These are phyloP conservation scores for Aspergillus steynii DNA, from an alignment of 495 filamentous ascomycete genomes.

Conservation along the genomic window DNA sequence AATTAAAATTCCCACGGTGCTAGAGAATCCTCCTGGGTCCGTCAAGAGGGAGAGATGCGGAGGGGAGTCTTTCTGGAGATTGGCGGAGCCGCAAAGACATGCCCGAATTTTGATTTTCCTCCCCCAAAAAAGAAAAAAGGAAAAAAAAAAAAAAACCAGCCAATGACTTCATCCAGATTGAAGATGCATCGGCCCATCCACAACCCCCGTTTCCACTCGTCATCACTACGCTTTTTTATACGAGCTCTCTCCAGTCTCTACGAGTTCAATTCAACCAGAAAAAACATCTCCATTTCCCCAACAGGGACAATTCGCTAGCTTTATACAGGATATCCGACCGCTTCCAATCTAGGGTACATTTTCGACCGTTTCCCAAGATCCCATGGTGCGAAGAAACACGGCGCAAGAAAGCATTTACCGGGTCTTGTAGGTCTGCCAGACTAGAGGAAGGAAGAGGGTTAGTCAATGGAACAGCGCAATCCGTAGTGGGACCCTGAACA, in stretches of 20 bases:
- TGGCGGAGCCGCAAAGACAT: neutral
- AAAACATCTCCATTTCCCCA: constrained; percentile 6
- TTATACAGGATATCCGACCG: constrained; percentile 44
- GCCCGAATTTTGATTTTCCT: constrained; percentile 42
- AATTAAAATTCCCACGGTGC: constrained; percentile 5
- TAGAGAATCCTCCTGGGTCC: neutral
- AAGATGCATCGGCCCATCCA: constrained; percentile 26
- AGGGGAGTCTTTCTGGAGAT: neutral
- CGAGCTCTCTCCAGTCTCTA: neutral
- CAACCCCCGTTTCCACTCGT: neutral
- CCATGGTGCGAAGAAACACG: constrained; percentile 22
- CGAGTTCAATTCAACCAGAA: neutral
- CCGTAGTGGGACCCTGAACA: constrained; percentile 34
- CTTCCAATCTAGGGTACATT: constrained; percentile 26
- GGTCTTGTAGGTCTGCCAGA: constrained; percentile 85
- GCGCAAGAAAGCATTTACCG: constrained; percentile 30
- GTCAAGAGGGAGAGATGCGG: constrained; percentile 5
- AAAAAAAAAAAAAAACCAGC: constrained; percentile 35
- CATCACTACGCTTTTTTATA: constrained; percentile 2
- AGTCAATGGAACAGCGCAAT: constrained; percentile 15
- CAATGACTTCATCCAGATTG: constrained; percentile 55
- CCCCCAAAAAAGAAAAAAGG: neutral
- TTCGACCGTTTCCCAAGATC: constrained; percentile 24
- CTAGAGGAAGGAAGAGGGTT: constrained; percentile 46
- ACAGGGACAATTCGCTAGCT: constrained; percentile 40